A percentile compares a stretch with the other conserved stretches of the same genome.
These are phyloP conservation scores for Dryas octopetala DNA, from an alignment of 306 rosid species.

Conservation along the genomic window DNA sequence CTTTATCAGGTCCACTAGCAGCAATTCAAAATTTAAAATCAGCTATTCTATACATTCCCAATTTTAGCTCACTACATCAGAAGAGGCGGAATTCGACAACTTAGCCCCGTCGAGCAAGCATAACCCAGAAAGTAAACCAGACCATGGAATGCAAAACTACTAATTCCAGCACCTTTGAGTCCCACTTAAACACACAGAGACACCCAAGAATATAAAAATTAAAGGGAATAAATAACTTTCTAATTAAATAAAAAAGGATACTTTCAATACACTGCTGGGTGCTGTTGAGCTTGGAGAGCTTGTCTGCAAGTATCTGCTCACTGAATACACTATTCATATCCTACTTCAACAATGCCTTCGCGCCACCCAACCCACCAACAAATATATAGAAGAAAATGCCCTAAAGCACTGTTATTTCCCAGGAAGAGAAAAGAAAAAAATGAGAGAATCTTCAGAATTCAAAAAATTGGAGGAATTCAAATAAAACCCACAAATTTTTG, in stretches of 20 bases:
- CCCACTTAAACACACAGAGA: background rate
- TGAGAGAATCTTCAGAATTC: background rate
- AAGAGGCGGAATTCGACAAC: background rate
- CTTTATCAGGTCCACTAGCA: background rate
- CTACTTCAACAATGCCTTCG: slow-evolving; percentile 27
- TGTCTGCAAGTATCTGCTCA: slow-evolving; percentile 80
- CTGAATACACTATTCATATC: slow-evolving; percentile 72
- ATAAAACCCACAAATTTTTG: background rate
- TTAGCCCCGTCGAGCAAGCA: background rate
- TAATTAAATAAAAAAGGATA: slow-evolving; percentile 44
- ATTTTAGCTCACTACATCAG: background rate
- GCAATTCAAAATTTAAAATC: background rate
- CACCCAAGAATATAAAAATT: background rate
- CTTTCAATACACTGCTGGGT: slow-evolving; percentile 89
- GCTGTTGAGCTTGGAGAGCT: slow-evolving; percentile 85
- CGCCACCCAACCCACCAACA: slow-evolving; percentile 24
- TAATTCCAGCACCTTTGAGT: background rate
- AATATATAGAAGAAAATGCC: slow-evolving; percentile 22
- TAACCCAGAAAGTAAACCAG: background rate
- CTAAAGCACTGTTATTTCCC: slow-evolving; percentile 11
- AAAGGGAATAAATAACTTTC: background rate
- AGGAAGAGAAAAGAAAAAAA: background rate
- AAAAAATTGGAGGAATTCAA: slow-evolving; percentile 2
- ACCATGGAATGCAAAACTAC: background rate
- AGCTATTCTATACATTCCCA: background rate